Percentiles rank a stretch among this genome's conserved stretches.
Evolutionary conservation across 169 alveolate genomes (phyloP).

Genomic region (Amoebophrya sp.): DNA sequence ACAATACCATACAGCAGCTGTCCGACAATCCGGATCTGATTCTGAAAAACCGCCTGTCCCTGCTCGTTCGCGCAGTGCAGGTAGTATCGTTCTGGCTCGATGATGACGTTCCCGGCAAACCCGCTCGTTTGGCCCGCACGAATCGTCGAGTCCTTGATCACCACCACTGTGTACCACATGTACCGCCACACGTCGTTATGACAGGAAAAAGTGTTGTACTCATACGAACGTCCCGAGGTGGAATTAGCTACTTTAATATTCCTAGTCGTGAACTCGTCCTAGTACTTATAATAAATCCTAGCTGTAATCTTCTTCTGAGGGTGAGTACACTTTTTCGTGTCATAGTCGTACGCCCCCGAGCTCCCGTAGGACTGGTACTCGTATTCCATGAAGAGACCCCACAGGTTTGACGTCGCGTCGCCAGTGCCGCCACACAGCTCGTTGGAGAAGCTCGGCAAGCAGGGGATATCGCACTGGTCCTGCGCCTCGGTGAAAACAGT

Average conservation of each 20-base stretch:
- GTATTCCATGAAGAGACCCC: slow-evolving; percentile 22
- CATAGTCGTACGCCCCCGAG: slow-evolving; percentile 20
- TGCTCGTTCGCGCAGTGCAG: slow-evolving; percentile 27
- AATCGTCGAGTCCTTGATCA: background rate
- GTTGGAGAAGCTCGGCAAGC: background rate
- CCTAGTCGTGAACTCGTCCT: too few relatives aligned
- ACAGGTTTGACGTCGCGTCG: background rate
- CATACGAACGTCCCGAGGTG: too few relatives aligned
- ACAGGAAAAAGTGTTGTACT: too few relatives aligned
- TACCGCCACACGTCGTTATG: slow-evolving; percentile 26
- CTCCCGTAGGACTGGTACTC: background rate
- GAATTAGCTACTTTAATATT: too few relatives aligned
- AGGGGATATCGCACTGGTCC: background rate
- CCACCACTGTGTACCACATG: slow-evolving; percentile 18
- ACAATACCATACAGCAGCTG: background rate
- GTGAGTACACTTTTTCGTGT: too few relatives aligned
- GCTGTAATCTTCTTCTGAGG: too few relatives aligned
- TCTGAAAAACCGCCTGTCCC: background rate
- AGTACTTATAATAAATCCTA: too few relatives aligned
- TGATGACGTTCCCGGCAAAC: background rate
- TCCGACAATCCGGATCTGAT: background rate
- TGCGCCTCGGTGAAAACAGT: background rate
- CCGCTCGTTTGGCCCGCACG: background rate
- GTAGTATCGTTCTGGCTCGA: background rate
- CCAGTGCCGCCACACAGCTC: background rate